Evolutionary conservation across 2,329 filamentous ascomycete genomes (phyloP).

Genomic region (Bipolaris gigantea): DNA sequence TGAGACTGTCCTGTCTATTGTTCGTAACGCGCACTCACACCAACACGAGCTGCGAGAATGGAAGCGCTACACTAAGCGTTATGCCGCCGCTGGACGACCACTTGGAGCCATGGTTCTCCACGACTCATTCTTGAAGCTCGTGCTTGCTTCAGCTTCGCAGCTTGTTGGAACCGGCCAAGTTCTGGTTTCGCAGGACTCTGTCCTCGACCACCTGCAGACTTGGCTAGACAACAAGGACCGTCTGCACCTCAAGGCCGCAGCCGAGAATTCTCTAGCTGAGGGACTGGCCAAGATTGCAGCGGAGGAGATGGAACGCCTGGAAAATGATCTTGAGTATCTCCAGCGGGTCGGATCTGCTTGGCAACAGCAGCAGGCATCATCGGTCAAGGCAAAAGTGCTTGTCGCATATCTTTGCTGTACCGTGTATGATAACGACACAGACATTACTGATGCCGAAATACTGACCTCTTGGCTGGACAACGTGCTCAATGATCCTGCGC

Average conservation of each 20-base stretch:
- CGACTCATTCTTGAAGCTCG: slow-evolving; percentile 81
- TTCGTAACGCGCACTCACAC: slow-evolving; percentile 74
- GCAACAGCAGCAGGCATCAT: slow-evolving; percentile 83
- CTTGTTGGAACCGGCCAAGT: slow-evolving; percentile 63
- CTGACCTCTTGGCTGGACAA: slow-evolving; percentile 86
- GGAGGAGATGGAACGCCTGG: slow-evolving; percentile 82
- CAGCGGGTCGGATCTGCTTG: slow-evolving; percentile 75
- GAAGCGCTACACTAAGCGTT: slow-evolving; percentile 83
- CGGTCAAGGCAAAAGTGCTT: slow-evolving; percentile 80
- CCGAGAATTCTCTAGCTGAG: slow-evolving; percentile 48
- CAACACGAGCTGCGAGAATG: slow-evolving; percentile 75
- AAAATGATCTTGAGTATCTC: slow-evolving; percentile 88
- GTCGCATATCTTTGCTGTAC: slow-evolving; percentile 85
- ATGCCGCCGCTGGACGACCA: slow-evolving; percentile 76
- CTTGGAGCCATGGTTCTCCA: slow-evolving; percentile 90
- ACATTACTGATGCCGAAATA: slow-evolving; percentile 75
- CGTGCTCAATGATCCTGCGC: slow-evolving; percentile 73
- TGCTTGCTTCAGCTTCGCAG: slow-evolving; percentile 76
- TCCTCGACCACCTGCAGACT: slow-evolving; percentile 67
- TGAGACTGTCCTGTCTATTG: slow-evolving; percentile 86
- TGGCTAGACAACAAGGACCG: slow-evolving; percentile 23
- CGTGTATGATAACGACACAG: slow-evolving; percentile 68
- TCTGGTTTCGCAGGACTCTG: slow-evolving; percentile 62
- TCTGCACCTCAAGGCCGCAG: slow-evolving; percentile 19
- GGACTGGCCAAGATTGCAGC: slow-evolving; percentile 71